phyloP scores from a whole-genome alignment of 1,284 basidiomycete species.

The Heimioporus punctisporus region DNA sequence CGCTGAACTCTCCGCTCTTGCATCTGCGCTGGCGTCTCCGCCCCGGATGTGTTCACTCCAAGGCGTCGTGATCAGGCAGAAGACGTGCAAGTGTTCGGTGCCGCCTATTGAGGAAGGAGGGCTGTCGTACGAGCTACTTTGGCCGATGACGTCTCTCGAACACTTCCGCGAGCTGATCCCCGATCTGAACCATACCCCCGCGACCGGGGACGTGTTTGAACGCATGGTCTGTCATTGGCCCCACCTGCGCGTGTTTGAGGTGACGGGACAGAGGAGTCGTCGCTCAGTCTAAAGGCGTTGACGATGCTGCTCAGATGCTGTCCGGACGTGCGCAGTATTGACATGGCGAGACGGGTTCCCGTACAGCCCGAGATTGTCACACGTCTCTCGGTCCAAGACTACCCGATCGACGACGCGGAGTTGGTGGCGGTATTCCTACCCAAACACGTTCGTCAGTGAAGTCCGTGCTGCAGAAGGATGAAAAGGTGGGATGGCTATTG shows the following conservation, averaged over 20 bases:
- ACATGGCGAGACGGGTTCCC: not conserved
- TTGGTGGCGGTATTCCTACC: not conserved
- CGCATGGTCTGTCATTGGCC: conserved; percentile 1
- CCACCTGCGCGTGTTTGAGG: not conserved
- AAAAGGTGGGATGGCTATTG: no score
- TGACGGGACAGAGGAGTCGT: not conserved
- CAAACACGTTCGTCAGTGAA: not conserved
- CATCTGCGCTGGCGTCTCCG: not conserved
- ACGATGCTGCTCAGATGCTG: not conserved
- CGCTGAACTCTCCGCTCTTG: not conserved
- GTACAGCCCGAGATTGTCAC: not conserved
- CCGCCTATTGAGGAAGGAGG: not conserved
- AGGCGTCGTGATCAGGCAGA: not conserved
- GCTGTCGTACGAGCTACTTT: not conserved
- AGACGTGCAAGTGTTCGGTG: not conserved
- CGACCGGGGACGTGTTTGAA: not conserved
- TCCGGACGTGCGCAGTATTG: not conserved
- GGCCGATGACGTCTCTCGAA: not conserved
- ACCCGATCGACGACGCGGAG: not conserved
- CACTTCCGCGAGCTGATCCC: conserved; percentile 1
- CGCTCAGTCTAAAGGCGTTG: not conserved
- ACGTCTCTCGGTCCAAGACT: not conserved
- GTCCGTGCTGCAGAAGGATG: no score
- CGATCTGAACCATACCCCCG: not conserved
- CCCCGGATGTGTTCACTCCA: conserved; percentile 3